Evolutionary conservation across 2,329 filamentous ascomycete genomes (phyloP), one percentile per base, ranked within the genome.

Genomic region (Teratosphaeria viscida): DNA sequence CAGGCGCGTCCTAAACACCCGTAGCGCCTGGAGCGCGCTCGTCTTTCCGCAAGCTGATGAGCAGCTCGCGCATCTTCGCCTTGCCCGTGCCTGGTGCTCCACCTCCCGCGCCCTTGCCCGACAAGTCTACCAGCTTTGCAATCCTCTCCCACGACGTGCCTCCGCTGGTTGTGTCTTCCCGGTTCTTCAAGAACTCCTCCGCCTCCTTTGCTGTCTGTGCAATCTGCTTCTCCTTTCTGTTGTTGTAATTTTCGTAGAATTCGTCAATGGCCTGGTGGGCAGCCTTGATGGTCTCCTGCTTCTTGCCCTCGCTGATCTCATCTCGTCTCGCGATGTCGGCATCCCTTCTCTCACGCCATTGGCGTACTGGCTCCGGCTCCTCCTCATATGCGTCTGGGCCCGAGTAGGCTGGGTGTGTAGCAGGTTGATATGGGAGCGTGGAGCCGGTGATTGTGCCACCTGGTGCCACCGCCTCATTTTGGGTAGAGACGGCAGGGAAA

Each of bases 231-330:
- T 99, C 94, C 75, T 94, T 92, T 79, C 96, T 96, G 75, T 88
- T 86, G 80, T 97, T 97, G 81, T 99, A 99, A 77, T 96, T 96
- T 72, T 96, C 92, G 81, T 99, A 99, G 78, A 97, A 99, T 74
- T 96, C 94, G 74, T 99, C 94, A 65, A 99, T 95, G 74, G 95
- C 94, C 73, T 92, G 84, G 72, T 91, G 90, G 11, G 94, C 94
- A 67, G 94, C 90, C 73, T 90, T 85, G 72, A 96, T 79, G 1
- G 91, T 96, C 73, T 92, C 86, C 63, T 85, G 83, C 73, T 94
- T 94, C 77, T 92, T 90, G 65, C 85, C 81, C 52, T 85, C 84
- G 58, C 92, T 92, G 66, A 92, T 85, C 74, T 95, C 86, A 65
- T 90, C 87, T 69, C 92, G 89, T 75, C 92, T 91, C 68, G 87